Percentiles rank a stretch among this genome's conserved stretches.
Conservation (phyloP, 2,329 filamentous ascomycete species). For the Xylaria sp. region DNA sequence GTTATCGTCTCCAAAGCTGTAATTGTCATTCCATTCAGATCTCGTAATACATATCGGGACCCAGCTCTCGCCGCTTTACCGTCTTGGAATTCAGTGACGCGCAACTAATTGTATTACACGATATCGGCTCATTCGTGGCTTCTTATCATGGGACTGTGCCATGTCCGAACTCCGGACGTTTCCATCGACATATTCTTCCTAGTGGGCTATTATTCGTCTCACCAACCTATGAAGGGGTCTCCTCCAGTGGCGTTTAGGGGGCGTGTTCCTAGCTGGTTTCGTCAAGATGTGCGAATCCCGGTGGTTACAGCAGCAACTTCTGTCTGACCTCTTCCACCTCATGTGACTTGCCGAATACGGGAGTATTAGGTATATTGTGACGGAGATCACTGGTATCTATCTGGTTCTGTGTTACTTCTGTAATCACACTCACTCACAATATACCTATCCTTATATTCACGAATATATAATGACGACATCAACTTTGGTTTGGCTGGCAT, state of each 20-base stretch:
- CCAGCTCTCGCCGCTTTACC: conserved; percentile 22
- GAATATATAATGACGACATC: conserved; percentile 34
- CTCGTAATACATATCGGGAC: conserved; percentile 7
- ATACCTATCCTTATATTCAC: not conserved
- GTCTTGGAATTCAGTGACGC: conserved; percentile 1
- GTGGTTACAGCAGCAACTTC: not conserved
- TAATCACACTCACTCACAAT: not conserved
- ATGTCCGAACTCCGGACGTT: conserved; percentile 42
- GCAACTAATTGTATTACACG: conserved; percentile 34
- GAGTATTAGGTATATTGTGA: not conserved
- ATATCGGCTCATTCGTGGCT: conserved; percentile 32
- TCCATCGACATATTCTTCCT: not conserved
- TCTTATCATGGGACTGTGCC: conserved; percentile 35
- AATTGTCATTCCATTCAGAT: conserved; percentile 33
- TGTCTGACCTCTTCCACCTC: not conserved
- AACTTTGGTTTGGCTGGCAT: conserved; percentile 38
- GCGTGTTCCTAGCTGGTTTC: not conserved
- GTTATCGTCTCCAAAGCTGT: conserved; percentile 40
- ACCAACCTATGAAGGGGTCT: not conserved
- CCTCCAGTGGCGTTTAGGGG: not conserved
- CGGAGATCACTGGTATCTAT: not conserved
- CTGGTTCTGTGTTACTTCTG: not conserved
- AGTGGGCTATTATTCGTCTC: not conserved
- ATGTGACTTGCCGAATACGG: not conserved
- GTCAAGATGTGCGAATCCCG: not conserved